Base-by-base conservation (phyloP, 192 early-diverging fungal genomes). In the Umbelopsis vinacea region DNA sequence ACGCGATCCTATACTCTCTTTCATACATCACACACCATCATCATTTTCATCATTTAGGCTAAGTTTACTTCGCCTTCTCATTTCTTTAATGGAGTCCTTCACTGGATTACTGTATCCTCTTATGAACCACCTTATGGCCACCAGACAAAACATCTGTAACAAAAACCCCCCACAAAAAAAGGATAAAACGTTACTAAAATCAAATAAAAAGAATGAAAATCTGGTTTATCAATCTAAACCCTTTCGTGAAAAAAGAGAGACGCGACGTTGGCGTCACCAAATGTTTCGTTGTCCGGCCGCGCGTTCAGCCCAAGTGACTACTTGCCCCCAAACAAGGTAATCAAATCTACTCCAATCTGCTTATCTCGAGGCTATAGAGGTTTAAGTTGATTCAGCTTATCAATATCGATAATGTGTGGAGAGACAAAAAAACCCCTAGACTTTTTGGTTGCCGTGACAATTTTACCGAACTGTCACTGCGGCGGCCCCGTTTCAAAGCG, bases 181-280 rank as follows among this genome's bases (percentile, higher is more conserved):
- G 57, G 57, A 63, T 54, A 54, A 63, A 63, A 37, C 26, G 57
- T 63, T 63, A 63, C 57, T 35, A 63, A n/a, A 63, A 63, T 50
- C n/a, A 50, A 50, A 50, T 50, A 50, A 50, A 50, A 50, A 50
- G 48, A 50, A 15, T 50, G 19, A 50, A 50, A 50, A 50, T 50
- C 48, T n/a, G 48, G 48, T 50, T 50, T 50, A 50, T 50, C 48
- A 50, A 17, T 50, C 17, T 50, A 12, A 50, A 11, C 9, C 17
- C 15, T 0, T 50, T 21, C 15, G n/a, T 15, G 1, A 29, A 29
- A n/a, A 29, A 3, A 2, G 29, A 29, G 3, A 29, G 48, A n/a
- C 48, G 19, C 48, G 48, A n/a, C n/a, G 7, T 48, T 48, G 47
- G 47, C 47, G 0, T 15, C 48, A 19, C 40, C 40, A 1, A 43